A percentile compares a stretch with the other conserved stretches of the same genome.
These are phyloP conservation scores for Fragaria vesca DNA, from an alignment of 306 rosid species.

Conservation along the genomic window DNA sequence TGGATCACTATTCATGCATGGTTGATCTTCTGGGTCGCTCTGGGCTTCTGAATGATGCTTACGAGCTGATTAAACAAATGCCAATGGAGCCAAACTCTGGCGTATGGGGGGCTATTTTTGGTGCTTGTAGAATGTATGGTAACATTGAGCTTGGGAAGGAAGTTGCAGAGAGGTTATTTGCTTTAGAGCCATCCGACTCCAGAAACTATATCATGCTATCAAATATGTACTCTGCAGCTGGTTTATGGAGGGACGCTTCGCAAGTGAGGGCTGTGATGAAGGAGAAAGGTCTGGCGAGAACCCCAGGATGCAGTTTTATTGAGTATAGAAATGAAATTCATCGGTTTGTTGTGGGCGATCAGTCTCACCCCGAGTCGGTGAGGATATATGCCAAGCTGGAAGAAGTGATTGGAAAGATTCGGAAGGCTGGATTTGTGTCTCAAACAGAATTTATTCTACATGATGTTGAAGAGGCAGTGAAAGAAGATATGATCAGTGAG, in stretches of 20 bases:
- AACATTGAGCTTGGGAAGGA: conserved; percentile 60
- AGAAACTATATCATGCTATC: conserved; percentile 73
- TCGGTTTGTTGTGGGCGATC: conserved; percentile 58
- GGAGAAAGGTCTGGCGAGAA: conserved; percentile 45
- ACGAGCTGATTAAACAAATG: conserved; percentile 54
- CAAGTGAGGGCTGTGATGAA: conserved; percentile 64
- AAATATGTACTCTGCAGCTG: conserved; percentile 63
- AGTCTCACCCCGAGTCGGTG: conserved; percentile 53
- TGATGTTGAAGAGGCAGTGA: conserved; percentile 64
- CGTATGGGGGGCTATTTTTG: conserved; percentile 82
- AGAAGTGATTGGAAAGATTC: conserved; percentile 49
- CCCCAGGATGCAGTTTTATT: conserved; percentile 61
- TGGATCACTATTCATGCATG: conserved; percentile 86
- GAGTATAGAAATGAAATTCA: conserved; percentile 58
- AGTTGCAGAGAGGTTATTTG: conserved; percentile 59
- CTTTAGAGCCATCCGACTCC: conserved; percentile 56
- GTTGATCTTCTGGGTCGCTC: conserved; percentile 81
- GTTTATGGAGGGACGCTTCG: conserved; percentile 67
- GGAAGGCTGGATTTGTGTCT: conserved; percentile 54
- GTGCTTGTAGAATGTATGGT: conserved; percentile 64
- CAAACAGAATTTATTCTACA: conserved; percentile 61
- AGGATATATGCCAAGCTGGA: conserved; percentile 60
- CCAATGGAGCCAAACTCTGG: conserved; percentile 70
- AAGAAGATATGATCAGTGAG: conserved; percentile 59
- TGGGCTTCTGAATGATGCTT: conserved; percentile 59